Conservation (phyloP, 78 protist genomes). For the Dictyostelium intermedium region DNA sequence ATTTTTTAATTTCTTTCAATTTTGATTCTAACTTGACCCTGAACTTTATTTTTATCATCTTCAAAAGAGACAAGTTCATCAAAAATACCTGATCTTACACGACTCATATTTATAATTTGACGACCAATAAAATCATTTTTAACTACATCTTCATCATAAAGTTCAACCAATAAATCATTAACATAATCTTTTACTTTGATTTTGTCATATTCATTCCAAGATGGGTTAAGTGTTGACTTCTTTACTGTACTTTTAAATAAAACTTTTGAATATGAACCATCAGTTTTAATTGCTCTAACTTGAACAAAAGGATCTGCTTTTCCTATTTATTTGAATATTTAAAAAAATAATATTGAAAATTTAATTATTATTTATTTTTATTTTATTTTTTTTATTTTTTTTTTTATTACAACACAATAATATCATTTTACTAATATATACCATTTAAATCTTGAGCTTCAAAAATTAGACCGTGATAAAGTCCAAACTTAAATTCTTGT, state of each 20-base stretch:
- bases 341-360: too few species aligned
- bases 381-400: too few species aligned
- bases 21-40: not conserved
- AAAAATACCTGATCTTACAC: not conserved
- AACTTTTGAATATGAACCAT: not conserved
- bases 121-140: slow-evolving; percentile 4
- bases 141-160: not conserved
- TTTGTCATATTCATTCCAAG: not conserved
- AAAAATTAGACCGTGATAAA: not conserved
- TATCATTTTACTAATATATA: not conserved
- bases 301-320: not conserved
- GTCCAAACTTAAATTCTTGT: not conserved
- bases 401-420: too few species aligned
- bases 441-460: slow-evolving; percentile 1
- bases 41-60: not conserved
- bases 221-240: not conserved
- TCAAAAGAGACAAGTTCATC: not conserved
- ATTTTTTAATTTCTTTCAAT: not conserved
- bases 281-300: not conserved
- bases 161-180: not conserved
- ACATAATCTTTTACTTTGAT: not conserved
- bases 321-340: not conserved
- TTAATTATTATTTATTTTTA: too few species aligned
- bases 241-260: not conserved
- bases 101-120: not conserved